phyloP scores from a whole-genome alignment of 345 rosid genomes.

The Dovyalis caffra region DNA sequence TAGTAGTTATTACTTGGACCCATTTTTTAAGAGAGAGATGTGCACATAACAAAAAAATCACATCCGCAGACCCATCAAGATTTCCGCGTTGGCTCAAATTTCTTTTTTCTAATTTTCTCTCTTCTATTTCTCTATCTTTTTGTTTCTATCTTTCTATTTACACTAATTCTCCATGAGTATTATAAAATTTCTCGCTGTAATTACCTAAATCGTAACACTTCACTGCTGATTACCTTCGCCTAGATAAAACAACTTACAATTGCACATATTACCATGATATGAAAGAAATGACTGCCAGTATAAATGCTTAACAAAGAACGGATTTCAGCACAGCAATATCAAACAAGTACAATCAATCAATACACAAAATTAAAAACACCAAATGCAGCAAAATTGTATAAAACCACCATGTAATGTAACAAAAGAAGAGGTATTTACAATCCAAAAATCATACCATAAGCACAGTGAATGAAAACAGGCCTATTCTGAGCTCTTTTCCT shows the following conservation, averaged over 20 bases:
- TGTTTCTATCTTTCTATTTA: too few species aligned
- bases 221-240: neutral
- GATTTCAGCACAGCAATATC: neutral
- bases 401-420: neutral
- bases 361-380: neutral
- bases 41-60: too few species aligned
- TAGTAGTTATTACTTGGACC: too few species aligned
- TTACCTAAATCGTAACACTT: neutral
- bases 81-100: too few species aligned
- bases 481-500: slow-evolving; percentile 57
- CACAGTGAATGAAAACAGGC: slow-evolving; percentile 65
- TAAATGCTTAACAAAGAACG: neutral
- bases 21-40: too few species aligned
- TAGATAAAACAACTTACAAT: neutral
- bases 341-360: neutral
- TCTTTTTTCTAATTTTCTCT: too few species aligned
- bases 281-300: neutral
- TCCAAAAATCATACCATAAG: slow-evolving; percentile 52
- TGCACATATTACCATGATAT: neutral
- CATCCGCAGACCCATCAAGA: too few species aligned
- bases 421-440: neutral
- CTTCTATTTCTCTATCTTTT: too few species aligned
- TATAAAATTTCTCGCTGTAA: neutral
- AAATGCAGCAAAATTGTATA: neutral
- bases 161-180: too few species aligned